These are phyloP conservation scores for Hydrangea macrophylla DNA, from an alignment of 148 eudicot species.

Conservation along the genomic window DNA sequence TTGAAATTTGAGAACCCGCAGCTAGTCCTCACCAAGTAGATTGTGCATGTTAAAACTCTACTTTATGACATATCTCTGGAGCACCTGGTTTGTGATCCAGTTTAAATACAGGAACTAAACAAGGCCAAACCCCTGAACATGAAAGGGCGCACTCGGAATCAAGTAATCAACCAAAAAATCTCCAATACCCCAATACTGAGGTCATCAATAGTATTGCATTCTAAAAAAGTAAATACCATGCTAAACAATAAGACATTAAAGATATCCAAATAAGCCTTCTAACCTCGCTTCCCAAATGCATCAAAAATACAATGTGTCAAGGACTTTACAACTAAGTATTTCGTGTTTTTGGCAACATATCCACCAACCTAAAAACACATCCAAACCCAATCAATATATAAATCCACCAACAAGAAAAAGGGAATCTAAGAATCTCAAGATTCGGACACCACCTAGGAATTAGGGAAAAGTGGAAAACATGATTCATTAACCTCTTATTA, in stretches of 20 bases:
- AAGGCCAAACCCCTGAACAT: too few species aligned
- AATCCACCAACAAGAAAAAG: not conserved
- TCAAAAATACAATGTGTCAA: not conserved
- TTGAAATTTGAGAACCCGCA: too few species aligned
- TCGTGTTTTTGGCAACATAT: not conserved
- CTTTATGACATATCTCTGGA: not conserved
- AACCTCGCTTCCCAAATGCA: not conserved
- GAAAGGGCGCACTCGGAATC: too few species aligned
- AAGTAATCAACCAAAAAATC: not conserved
- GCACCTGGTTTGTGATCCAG: not conserved
- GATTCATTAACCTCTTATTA: too few species aligned
- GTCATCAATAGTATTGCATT: not conserved
- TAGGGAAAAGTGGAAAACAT: too few species aligned
- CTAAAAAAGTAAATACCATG: not conserved
- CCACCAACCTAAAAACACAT: not conserved
- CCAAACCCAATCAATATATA: not conserved
- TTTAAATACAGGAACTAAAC: not conserved
- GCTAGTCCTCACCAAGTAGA: not conserved
- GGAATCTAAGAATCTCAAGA: not conserved
- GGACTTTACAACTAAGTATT: not conserved
- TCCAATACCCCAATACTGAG: not conserved
- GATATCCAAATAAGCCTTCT: not conserved
- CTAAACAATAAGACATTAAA: not conserved
- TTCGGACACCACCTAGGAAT: not conserved
- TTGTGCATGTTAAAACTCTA: not conserved